Evolutionary conservation across 2,329 filamentous ascomycete genomes (phyloP), one percentile per base, ranked within the genome.

Genomic region (Penicillium sp.): DNA sequence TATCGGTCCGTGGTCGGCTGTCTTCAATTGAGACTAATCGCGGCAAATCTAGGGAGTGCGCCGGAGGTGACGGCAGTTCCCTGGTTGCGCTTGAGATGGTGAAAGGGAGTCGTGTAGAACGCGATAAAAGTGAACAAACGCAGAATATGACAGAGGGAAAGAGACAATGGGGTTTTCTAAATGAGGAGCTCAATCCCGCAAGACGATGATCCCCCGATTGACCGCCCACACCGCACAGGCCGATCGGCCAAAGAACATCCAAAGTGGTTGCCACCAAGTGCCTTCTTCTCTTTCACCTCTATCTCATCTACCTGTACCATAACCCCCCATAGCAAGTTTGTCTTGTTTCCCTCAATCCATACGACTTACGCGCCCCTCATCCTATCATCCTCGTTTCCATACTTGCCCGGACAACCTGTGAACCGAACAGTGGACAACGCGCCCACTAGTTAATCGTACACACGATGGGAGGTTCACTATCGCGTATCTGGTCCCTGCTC

Each of bases 401-500:
- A 47, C 53, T 38, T 57, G 29, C 4, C 38, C 31, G n/a, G 17
- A 25, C 17, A 36, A 49, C 52, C 47, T 55, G 36, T 57, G 23
- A 50, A 51, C 50, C 41, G 13, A 21, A 47, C 33, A 47, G 13
- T 36, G 45, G 0, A 49, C 49, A 47, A 36, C 50, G 31, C 23
- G 45, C 53, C 29, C 39, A 35, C 36, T 27, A 3, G 51, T 51
- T 55, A 42, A 25, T 58, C 53, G 50, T 41, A 55, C 54, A 77
- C 49, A 58, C 25, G 55, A 86, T 86, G 83, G 83, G 83, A 63
- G 82, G 77, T 62, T 81, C 80, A 61, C 73, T 86, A 62, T 85
- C 83, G 55, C 78, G 81, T 61, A 76, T 85, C 65, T 80, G 91
- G 69, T 90, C 89, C 76, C 79, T 96, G 61, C 70, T 96, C 61